phyloP scores from a whole-genome alignment of 2,329 filamentous ascomycete genomes.

The Fusarium tuaranense region DNA sequence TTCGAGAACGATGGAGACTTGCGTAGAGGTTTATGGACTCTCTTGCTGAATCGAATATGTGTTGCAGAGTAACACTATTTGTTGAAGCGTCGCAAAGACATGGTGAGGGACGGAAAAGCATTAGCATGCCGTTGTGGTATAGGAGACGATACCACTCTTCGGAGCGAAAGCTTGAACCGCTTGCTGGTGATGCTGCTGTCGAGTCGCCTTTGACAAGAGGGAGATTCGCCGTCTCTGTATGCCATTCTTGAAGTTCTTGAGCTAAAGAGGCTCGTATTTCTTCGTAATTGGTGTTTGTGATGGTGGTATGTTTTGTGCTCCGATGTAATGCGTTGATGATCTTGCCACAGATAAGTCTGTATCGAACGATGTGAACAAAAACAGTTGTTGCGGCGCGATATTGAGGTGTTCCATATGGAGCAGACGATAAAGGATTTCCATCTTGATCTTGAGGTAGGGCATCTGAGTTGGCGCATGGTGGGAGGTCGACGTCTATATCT shows the following conservation, averaged over 20 bases:
- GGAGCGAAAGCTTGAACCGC: constrained; percentile 54
- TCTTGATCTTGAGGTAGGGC: constrained; percentile 30
- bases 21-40: constrained; percentile 57
- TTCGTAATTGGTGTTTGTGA: constrained; percentile 20
- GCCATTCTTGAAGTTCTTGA: constrained; percentile 49
- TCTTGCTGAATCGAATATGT: constrained; percentile 53
- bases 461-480: constrained; percentile 34
- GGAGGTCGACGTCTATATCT: constrained; percentile 55
- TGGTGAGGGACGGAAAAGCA: constrained; percentile 56
- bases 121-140: constrained; percentile 56
- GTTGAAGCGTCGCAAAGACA: constrained; percentile 43
- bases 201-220: constrained; percentile 43
- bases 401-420: constrained; percentile 37
- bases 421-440: constrained; percentile 22
- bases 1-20: constrained; percentile 55
- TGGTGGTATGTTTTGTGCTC: constrained; percentile 33
- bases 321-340: constrained; percentile 52
- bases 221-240: constrained; percentile 41
- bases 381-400: constrained; percentile 46
- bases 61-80: constrained; percentile 47
- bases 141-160: constrained; percentile 57
- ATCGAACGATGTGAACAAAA: constrained; percentile 55
- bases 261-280: constrained; percentile 37
- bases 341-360: constrained; percentile 55
- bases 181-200: constrained; percentile 22